Evolutionary conservation across 2,329 filamentous ascomycete species (phyloP), one percentile per base, ranked within the genome.

Genomic region (Pseudogymnoascus pannorum): DNA sequence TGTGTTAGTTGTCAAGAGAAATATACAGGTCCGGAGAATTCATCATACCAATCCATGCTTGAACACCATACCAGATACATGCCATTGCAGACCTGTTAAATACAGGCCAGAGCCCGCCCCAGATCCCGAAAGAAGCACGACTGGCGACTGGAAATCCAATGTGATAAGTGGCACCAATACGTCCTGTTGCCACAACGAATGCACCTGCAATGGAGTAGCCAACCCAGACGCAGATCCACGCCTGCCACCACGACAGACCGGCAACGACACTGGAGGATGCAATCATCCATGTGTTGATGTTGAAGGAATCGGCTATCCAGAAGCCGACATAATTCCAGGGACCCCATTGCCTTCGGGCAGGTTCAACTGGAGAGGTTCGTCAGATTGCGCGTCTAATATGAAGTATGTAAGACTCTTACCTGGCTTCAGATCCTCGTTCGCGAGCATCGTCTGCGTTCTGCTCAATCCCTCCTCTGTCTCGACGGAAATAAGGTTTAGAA

Each of bases 271-370:
- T 92, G 36, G 88, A 86, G 1, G 88, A 91, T 0, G 89, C 88
- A 65, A 95, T 94, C 90, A 95, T 96, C 92, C 91, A 95, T 1
- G 91, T 94, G 74, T 93, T 94, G 72, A 94, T 91, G 73, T 93
- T 93, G 77, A 92, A 91, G 0, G 85, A 88, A 75, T 93, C 89
- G 29, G 89, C 87, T 69, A 94, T 82, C 90, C 90, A 93, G 72
- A 94, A 94, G 12, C 85, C 89, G 40, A 96, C 88, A 72, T 92
- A 96, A 74, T 96, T 96, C 85, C 88, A 91, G 29, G 88, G 77
- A 16, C 86, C 86, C 92, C 92, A 97, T 81, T 90, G 84, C 60
- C 92, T 85, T 62, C 91, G 84, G 65, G 84, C 85, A 14, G 85
- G 86, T 72, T 95, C 91, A 59, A 97, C 91, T 69, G 85, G 79